Evolutionary conservation across 2,329 filamentous ascomycete species (phyloP).

Genomic region (Metarhizium anisopliae): DNA sequence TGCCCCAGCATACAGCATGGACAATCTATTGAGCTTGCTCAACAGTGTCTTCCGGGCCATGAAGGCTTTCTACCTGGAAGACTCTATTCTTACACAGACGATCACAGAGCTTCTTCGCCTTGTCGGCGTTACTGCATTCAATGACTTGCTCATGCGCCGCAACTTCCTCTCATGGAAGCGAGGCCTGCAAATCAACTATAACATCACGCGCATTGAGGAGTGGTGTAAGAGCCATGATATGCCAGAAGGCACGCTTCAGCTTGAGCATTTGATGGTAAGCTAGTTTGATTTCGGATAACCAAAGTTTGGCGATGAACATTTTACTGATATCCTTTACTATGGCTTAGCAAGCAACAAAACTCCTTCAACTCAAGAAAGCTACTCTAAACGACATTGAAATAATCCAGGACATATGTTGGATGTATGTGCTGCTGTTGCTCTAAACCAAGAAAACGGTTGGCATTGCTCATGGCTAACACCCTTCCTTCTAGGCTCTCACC

Average conservation of each 20-base stretch:
- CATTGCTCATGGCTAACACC: slow-evolving; percentile 1
- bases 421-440: slow-evolving; percentile 52
- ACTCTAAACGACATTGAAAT: slow-evolving; percentile 99
- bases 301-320: slow-evolving; percentile 15
- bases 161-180: slow-evolving; percentile 99
- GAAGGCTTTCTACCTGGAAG: slow-evolving; percentile 97
- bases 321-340: slow-evolving; percentile 27
- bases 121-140: slow-evolving; percentile 96
- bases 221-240: slow-evolving; percentile 99
- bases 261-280: slow-evolving; percentile 91
- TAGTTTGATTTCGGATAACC: slow-evolving; percentile 3
- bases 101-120: slow-evolving; percentile 87
- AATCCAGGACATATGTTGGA: slow-evolving; percentile 99
- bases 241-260: slow-evolving; percentile 93
- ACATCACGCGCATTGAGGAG: slow-evolving; percentile 97
- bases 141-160: slow-evolving; percentile 91
- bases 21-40: slow-evolving; percentile 87
- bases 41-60: slow-evolving; percentile 98
- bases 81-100: slow-evolving; percentile 91
- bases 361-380: slow-evolving; percentile 96
- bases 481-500: slow-evolving; percentile 65
- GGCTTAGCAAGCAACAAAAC: slow-evolving; percentile 76
- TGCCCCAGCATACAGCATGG: slow-evolving; percentile 96
- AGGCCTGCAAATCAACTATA: slow-evolving; percentile 98
- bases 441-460: neutral